Conservation (phyloP, 805 yeast genomes). For the Ogataea zsoltii region DNA sequence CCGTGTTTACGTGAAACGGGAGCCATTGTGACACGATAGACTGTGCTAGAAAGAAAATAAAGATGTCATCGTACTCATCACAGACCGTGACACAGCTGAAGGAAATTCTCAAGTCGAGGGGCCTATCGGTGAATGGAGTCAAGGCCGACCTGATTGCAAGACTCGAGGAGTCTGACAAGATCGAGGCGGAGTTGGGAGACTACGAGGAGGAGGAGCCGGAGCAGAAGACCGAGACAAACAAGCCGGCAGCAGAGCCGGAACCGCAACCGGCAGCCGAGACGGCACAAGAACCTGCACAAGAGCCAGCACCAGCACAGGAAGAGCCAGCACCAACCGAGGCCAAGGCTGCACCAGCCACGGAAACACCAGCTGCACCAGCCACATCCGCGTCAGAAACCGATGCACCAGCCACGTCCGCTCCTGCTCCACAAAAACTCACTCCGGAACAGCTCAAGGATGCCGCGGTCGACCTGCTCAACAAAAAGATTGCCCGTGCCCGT, state of each 20-base stretch:
- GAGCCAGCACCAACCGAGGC: background rate
- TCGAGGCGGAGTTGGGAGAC: constrained; percentile 30
- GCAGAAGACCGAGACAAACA: constrained; percentile 8
- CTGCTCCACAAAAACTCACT: constrained; percentile 36
- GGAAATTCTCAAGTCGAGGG: constrained; percentile 67
- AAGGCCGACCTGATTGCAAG: constrained; percentile 76
- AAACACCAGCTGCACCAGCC: constrained; percentile 14
- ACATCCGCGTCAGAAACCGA: constrained; percentile 20
- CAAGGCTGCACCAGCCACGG: background rate
- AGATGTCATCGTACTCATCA: constrained; percentile 58
- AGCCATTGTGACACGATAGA: background rate
- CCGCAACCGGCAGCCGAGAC: constrained; percentile 19
- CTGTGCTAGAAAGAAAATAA: background rate
- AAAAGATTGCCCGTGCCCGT: constrained; percentile 69
- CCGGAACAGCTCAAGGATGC: constrained; percentile 71
- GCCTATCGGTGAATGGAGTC: constrained; percentile 71
- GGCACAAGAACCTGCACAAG: constrained; percentile 14
- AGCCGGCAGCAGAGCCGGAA: constrained; percentile 4
- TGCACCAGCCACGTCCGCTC: constrained; percentile 19
- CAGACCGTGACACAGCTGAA: constrained; percentile 83
- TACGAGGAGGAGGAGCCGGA: constrained; percentile 17
- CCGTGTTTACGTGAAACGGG: too few relatives aligned
- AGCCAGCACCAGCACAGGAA: background rate
- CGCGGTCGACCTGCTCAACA: constrained; percentile 66
- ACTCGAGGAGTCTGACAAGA: constrained; percentile 56